Conservation (phyloP, 768 basidiomycete species). For the Mycena rosella region DNA sequence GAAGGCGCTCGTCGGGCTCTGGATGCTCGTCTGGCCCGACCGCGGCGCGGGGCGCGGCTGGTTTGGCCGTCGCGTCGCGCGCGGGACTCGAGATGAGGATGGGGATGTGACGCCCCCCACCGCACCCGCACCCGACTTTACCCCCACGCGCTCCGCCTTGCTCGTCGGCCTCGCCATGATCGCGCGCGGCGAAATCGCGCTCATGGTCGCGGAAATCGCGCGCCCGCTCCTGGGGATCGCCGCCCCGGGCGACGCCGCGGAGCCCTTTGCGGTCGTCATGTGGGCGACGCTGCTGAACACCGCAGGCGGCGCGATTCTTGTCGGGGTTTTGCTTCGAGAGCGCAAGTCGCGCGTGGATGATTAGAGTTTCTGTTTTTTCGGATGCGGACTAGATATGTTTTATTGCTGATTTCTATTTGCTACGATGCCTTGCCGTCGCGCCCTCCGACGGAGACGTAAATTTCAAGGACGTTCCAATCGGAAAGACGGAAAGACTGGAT, state of each 20-base stretch:
- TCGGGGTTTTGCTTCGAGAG: constrained; percentile 15
- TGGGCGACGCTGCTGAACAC: constrained; percentile 72
- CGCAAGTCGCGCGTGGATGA: background rate
- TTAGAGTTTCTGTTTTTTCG: background rate
- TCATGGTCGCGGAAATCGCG: constrained; percentile 67
- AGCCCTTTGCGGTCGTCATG: constrained; percentile 65
- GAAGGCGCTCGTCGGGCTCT: constrained; percentile 64
- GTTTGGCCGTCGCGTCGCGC: constrained; percentile 13
- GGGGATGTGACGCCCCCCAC: background rate
- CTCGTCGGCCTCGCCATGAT: constrained; percentile 72
- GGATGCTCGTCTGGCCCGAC: constrained; percentile 55
- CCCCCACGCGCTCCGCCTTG: constrained; percentile 44
- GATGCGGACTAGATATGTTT: too few relatives aligned
- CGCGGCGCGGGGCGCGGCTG: constrained; percentile 23
- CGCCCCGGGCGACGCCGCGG: constrained; percentile 41
- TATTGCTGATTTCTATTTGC: background rate
- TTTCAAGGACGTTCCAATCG: background rate
- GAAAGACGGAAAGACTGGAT: background rate
- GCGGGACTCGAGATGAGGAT: background rate
- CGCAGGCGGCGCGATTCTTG: constrained; percentile 55
- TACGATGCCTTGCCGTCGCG: too few relatives aligned
- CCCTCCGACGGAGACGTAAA: too few relatives aligned
- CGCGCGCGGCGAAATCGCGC: constrained; percentile 76
- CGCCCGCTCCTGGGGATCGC: constrained; percentile 43
- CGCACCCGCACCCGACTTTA: constrained; percentile 15